Evolutionary conservation across 306 rosid genomes (phyloP).

Genomic region (Quercus gilva): DNA sequence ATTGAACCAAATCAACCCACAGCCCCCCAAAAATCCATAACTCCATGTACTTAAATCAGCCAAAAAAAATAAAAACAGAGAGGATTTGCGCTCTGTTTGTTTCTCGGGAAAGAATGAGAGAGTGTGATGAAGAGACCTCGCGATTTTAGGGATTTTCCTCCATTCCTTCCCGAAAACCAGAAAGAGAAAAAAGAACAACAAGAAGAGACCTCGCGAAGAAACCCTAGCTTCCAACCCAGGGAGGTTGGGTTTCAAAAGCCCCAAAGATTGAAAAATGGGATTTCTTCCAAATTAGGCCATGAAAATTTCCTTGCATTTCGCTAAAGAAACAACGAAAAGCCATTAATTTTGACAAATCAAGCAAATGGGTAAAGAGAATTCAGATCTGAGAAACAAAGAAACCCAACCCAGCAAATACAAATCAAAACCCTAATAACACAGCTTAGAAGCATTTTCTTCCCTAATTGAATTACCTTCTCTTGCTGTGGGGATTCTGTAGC

Average conservation of each 20-base stretch:
- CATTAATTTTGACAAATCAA: background rate
- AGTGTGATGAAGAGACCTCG: background rate
- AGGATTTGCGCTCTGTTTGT: background rate
- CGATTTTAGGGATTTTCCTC: background rate
- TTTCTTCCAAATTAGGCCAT: background rate
- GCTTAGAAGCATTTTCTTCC: background rate
- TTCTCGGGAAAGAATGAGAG: background rate
- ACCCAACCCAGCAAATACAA: background rate
- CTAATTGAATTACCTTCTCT: slow-evolving; percentile 45
- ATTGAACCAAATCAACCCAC: no score
- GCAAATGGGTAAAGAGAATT: slow-evolving; percentile 3
- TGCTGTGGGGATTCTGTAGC: slow-evolving; percentile 67
- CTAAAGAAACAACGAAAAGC: background rate
- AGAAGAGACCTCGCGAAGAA: background rate
- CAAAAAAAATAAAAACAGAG: background rate
- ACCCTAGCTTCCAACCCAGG: slow-evolving; percentile 9
- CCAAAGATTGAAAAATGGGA: background rate
- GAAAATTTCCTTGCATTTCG: background rate
- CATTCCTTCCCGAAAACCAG: background rate
- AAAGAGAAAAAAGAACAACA: background rate
- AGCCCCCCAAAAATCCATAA: background rate
- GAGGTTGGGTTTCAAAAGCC: slow-evolving; percentile 8
- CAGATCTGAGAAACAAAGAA: background rate
- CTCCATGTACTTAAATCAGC: background rate
- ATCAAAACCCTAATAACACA: background rate